A percentile compares a stretch with the other conserved stretches of the same genome.
Conservation (phyloP, 2,329 filamentous ascomycete species). For the Stagonosporopsis rhizophila region DNA sequence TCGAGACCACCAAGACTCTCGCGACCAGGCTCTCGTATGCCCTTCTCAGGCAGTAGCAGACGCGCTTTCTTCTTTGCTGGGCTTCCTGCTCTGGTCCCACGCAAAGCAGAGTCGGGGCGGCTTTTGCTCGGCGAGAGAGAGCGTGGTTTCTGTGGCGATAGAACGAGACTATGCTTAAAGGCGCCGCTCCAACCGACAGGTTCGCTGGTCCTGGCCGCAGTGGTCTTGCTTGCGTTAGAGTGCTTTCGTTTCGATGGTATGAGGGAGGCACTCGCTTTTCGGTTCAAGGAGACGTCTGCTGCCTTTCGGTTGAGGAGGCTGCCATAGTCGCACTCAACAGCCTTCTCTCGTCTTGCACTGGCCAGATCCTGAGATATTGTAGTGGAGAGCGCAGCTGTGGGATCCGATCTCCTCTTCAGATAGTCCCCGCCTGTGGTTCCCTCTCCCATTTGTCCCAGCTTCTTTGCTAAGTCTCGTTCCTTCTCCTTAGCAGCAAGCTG, state of each 20-base stretch:
- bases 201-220: conserved; percentile 35
- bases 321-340: conserved; percentile 42
- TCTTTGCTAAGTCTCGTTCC: conserved; percentile 74
- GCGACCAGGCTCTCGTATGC: conserved; percentile 57
- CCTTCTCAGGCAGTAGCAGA: conserved; percentile 56
- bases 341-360: conserved; percentile 25
- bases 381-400: conserved; percentile 28
- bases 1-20: conserved; percentile 52
- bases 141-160: conserved; percentile 45
- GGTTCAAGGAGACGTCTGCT: conserved; percentile 47
- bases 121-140: conserved; percentile 14
- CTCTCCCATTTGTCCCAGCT: conserved; percentile 68
- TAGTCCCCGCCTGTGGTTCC: conserved; percentile 73
- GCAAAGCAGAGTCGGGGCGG: conserved; percentile 27
- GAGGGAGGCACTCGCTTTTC: conserved; percentile 23
- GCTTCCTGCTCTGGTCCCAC: conserved; percentile 43
- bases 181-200: conserved; percentile 59
- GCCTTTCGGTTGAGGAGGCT: conserved; percentile 56
- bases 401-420: conserved; percentile 57
- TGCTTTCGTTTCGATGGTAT: conserved; percentile 54
- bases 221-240: conserved; percentile 40
- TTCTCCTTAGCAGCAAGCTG: conserved; percentile 71
- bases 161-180: conserved; percentile 49
- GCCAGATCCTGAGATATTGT: conserved; percentile 27
- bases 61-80: conserved; percentile 58